These are phyloP conservation scores for Phaeodactylum tricornutum DNA, from an alignment of 108 stramenopile genomes.

Conservation along the genomic window DNA sequence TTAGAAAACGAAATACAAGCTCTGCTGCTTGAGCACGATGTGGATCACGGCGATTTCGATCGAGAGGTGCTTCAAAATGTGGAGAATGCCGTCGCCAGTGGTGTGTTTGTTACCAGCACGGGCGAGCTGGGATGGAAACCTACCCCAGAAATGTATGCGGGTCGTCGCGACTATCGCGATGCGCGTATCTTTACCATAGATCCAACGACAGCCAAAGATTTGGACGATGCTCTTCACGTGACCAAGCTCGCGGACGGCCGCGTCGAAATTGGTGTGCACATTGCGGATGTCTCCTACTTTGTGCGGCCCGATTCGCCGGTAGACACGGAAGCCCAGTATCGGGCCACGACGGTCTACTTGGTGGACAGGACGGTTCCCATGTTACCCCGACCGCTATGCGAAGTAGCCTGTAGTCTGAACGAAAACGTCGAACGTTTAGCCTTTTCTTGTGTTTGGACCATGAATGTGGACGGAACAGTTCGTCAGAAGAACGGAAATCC, in stretches of 20 bases:
- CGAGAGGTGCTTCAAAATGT: conserved; percentile 58
- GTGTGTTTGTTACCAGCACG: conserved; percentile 22
- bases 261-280: conserved; percentile 92
- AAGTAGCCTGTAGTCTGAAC: conserved; percentile 91
- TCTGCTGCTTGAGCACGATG: conserved; percentile 64
- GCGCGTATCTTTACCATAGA: conserved; percentile 90
- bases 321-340: conserved; percentile 84
- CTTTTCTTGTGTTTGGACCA: conserved; percentile 91
- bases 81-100: conserved; percentile 50
- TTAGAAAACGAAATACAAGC: conserved; percentile 87
- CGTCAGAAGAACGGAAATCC: conserved; percentile 27
- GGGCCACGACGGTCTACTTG: conserved; percentile 93
- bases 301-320: conserved; percentile 59
- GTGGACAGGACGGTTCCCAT: conserved; percentile 89
- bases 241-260: conserved; percentile 56
- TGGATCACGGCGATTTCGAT: conserved; percentile 89
- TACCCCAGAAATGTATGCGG: conserved; percentile 52
- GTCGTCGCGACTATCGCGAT: conserved; percentile 69
- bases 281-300: conserved; percentile 96
- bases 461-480: conserved; percentile 88
- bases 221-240: conserved; percentile 93
- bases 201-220: conserved; percentile 91
- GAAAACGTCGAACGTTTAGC: conserved; percentile 91
- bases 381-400: conserved; percentile 86
- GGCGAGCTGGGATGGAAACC: conserved; percentile 76